Conservation (phyloP, 371 early-diverging fungal genomes). For the Thermomucor indicae-seudaticae region DNA sequence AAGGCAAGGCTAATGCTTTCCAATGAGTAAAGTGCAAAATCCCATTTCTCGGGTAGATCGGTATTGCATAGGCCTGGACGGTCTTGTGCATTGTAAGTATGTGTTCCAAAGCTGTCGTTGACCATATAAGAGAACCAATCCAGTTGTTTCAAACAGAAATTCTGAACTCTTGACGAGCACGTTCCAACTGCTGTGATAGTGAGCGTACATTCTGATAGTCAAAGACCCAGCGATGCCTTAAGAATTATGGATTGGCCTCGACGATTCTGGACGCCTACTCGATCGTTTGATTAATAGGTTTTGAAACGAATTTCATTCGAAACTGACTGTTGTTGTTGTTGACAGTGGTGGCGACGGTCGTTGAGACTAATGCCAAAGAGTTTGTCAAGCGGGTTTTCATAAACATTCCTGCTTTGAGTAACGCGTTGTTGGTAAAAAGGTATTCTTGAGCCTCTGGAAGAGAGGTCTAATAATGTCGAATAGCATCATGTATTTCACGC, state of each 20-base stretch:
- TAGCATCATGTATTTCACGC: constrained; percentile 25
- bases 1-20: no score
- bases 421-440: constrained; percentile 29
- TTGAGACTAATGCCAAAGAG: constrained; percentile 24
- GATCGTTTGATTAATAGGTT: constrained; percentile 18
- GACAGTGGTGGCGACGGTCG: constrained; percentile 11
- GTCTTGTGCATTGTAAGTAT: constrained; percentile 29
- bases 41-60: constrained; percentile 32
- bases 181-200: constrained; percentile 11
- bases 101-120: constrained; percentile 38
- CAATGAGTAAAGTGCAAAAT: constrained; percentile 42
- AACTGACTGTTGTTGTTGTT: constrained; percentile 5
- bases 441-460: constrained; percentile 33
- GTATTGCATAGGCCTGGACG: constrained; percentile 27
- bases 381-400: constrained; percentile 34
- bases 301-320: not conserved
- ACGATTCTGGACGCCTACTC: constrained; percentile 29
- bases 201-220: constrained; percentile 28
- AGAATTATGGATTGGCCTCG: constrained; percentile 34
- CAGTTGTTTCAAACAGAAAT: constrained; percentile 12
- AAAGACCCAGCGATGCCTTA: constrained; percentile 31
- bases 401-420: constrained; percentile 38
- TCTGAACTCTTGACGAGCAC: constrained; percentile 20
- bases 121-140: constrained; percentile 39
- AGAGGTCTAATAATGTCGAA: constrained; percentile 34